These are phyloP conservation scores for Aspergillus ibericus DNA, from an alignment of 2,329 filamentous ascomycete genomes.

Conservation along the genomic window DNA sequence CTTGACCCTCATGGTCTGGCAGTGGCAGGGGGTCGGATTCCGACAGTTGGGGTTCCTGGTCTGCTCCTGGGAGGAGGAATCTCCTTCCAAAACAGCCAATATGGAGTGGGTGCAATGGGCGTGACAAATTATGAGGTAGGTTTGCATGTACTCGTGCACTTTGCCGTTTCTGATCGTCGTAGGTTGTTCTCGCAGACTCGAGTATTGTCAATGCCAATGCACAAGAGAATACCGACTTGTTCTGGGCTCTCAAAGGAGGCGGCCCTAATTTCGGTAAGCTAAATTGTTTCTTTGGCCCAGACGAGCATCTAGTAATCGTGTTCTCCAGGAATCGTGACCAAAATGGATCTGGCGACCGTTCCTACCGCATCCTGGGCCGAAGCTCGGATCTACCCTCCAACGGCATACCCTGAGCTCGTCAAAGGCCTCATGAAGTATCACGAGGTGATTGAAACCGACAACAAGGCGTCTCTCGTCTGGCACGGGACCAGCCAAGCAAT, in stretches of 20 bases:
- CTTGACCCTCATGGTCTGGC: slow-evolving; percentile 44
- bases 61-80: slow-evolving; percentile 43
- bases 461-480: slow-evolving; percentile 7
- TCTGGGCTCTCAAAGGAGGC: slow-evolving; percentile 34
- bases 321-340: slow-evolving; percentile 17
- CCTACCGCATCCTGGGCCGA: slow-evolving; percentile 16
- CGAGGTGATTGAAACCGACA: slow-evolving; percentile 8
- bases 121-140: slow-evolving; percentile 17
- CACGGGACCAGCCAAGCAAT: not conserved
- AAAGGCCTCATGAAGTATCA: slow-evolving; percentile 9
- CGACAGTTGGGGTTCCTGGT: slow-evolving; percentile 47
- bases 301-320: not conserved
- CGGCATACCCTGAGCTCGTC: not conserved
- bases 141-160: not conserved
- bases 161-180: not conserved
- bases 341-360: slow-evolving; percentile 15
- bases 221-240: slow-evolving; percentile 26
- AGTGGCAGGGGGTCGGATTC: slow-evolving; percentile 48
- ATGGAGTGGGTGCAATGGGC: slow-evolving; percentile 14
- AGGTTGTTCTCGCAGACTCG: slow-evolving; percentile 20
- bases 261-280: slow-evolving; percentile 29
- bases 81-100: slow-evolving; percentile 16
- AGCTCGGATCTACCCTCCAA: slow-evolving; percentile 4
- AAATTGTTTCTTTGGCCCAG: no score
- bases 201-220: slow-evolving; percentile 15